phyloP scores from a whole-genome alignment of 176 grass and related monocot genomes.

The Musa itinerans region DNA sequence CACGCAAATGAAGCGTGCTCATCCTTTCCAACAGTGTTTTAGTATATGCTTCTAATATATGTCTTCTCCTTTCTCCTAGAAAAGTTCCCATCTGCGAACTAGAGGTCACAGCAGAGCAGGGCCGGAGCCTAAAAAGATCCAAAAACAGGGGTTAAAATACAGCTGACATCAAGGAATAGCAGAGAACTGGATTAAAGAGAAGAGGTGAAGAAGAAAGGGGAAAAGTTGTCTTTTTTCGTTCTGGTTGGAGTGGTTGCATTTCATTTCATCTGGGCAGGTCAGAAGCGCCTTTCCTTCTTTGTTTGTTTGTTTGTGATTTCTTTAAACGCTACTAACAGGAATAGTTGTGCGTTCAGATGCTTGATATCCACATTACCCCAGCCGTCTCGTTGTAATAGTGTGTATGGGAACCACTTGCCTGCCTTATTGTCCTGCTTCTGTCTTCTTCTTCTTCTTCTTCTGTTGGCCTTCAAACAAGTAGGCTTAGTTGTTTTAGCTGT shows the following conservation, averaged over 20 bases:
- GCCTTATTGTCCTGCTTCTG: background rate
- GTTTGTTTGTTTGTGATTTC: background rate
- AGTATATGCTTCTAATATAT: background rate
- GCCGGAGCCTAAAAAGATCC: too few species aligned
- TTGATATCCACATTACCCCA: too few species aligned
- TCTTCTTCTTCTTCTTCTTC: background rate
- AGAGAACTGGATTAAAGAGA: background rate
- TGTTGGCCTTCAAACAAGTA: background rate
- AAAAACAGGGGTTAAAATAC: too few species aligned
- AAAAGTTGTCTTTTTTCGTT: background rate
- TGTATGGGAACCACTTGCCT: background rate
- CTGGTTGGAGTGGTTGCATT: background rate
- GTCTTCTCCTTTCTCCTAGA: too few species aligned
- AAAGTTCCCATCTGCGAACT: too few species aligned
- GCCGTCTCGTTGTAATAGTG: background rate
- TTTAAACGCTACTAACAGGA: conserved; percentile 2
- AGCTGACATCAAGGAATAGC: background rate
- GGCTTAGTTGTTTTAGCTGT: background rate
- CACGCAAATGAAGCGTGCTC: background rate
- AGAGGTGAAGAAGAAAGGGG: background rate
- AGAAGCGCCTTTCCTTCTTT: background rate
- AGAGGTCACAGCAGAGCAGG: too few species aligned
- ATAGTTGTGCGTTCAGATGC: background rate
- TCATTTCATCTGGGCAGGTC: background rate
- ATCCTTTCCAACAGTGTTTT: conserved; percentile 33